These are phyloP conservation scores for Candida bentonensis DNA, from an alignment of 805 yeast genomes.

Conservation along the genomic window DNA sequence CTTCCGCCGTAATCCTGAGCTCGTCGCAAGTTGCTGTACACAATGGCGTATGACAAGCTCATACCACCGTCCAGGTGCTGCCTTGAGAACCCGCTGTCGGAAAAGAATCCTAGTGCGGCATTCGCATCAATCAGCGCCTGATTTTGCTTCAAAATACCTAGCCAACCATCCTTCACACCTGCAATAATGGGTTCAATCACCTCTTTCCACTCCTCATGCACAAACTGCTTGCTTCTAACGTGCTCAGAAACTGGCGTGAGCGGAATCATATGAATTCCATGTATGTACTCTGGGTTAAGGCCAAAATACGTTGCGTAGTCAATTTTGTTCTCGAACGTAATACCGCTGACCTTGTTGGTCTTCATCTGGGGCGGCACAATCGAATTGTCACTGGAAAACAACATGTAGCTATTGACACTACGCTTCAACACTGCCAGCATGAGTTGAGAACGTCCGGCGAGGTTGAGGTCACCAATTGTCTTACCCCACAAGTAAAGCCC, in stretches of 20 bases:
- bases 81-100: conserved; percentile 37
- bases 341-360: conserved; percentile 61
- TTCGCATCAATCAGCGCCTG: conserved; percentile 60
- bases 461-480: conserved; percentile 36
- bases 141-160: conserved; percentile 57
- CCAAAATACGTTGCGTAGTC: conserved; percentile 71
- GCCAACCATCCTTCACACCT: conserved; percentile 39
- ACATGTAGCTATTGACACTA: conserved; percentile 42
- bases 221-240: conserved; percentile 37
- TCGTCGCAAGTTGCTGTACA: background rate
- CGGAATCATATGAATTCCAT: conserved; percentile 75
- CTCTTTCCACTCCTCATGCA: conserved; percentile 45
- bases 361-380: conserved; percentile 40
- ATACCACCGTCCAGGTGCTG: conserved; percentile 56
- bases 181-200: conserved; percentile 33
- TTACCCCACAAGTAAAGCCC: conserved; percentile 63
- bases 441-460: conserved; percentile 46
- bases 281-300: conserved; percentile 46
- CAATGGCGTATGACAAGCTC: background rate
- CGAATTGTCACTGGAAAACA: conserved; percentile 33
- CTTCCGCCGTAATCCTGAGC: background rate
- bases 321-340: conserved; percentile 60
- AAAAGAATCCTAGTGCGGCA: conserved; percentile 47
- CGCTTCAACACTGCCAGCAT: conserved; percentile 44
- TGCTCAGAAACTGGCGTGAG: conserved; percentile 47